Conservation (phyloP, 1,139 yeast genomes). For the Taiozyma sp. region DNA sequence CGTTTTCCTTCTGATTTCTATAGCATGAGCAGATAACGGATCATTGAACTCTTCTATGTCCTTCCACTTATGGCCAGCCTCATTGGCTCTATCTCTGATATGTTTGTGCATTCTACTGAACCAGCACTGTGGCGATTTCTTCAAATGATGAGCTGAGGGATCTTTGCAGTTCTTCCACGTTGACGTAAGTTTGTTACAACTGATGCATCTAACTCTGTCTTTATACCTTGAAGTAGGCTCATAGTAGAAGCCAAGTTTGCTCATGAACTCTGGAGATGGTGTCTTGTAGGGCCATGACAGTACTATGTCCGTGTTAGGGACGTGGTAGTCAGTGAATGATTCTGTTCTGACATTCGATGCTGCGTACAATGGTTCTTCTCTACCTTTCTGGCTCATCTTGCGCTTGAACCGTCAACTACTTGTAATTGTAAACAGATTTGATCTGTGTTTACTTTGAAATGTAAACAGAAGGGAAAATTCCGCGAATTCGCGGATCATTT, state of each 20-base stretch:
- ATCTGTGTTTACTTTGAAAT: background rate
- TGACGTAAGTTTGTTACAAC: constrained; percentile 47
- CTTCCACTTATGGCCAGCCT: constrained; percentile 24
- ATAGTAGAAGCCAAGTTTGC: constrained; percentile 66
- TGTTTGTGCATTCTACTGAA: constrained; percentile 32
- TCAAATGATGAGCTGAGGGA: constrained; percentile 40
- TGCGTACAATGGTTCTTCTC: background rate
- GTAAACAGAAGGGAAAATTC: background rate
- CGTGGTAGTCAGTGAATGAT: constrained; percentile 28
- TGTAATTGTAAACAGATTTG: background rate
- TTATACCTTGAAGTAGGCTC: constrained; percentile 45
- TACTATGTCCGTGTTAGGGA: constrained; percentile 16
- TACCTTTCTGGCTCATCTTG: background rate
- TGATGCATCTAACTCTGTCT: constrained; percentile 54
- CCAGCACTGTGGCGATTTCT: constrained; percentile 40
- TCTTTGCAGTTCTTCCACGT: constrained; percentile 30
- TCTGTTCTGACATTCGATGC: constrained; percentile 22
- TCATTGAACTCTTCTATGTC: constrained; percentile 27
- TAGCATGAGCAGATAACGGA: constrained; percentile 34
- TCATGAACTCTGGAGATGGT: constrained; percentile 39
- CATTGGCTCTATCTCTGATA: constrained; percentile 13
- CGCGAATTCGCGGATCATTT: background rate
- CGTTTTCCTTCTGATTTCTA: constrained; percentile 42
- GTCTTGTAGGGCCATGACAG: constrained; percentile 33
- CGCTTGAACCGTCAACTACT: background rate